Evolutionary conservation across 2,329 filamentous ascomycete genomes (phyloP), one percentile per base, ranked within the genome.

Genomic region (Sporothrix variecibatus): DNA sequence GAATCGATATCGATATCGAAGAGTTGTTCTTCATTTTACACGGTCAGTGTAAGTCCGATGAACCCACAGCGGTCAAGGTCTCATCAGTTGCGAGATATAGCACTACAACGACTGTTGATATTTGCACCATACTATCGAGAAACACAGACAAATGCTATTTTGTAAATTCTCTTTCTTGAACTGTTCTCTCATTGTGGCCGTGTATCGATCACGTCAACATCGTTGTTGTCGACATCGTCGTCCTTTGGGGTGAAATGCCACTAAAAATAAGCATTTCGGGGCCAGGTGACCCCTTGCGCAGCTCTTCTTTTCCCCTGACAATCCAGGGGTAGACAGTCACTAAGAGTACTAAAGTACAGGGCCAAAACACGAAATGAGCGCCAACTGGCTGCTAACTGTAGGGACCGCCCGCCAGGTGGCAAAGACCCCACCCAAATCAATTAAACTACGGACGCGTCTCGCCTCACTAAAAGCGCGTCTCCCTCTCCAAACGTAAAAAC

Each of bases 391-490:
- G 12, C 43, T 15, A 49, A 43, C 40, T 43, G 43, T 49, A 17
- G 43, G 15, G 38, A 40, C 58, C 31, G 20, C 34, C 58, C 2
- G 31, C 34, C 58, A 64, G 31, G 58, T 64, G 58, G 28, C 28
- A 60, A 31, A 23, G 26, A 17, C 56, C 43, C 43, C 43, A n/a
- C 65, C 20, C 60, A 67, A 71, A 71, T 46, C 69, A 62, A 60
- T 71, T 34, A 46, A 71, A 62, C 51, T 15, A 9, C 7, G 6
- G 69, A 60, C 51, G 69, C 51, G 53, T 60, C 51, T 15, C 15
- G 5, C 17, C 11, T 12, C 64, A 31, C 40, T 15, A 67, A 46
- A n/a, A 26, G 28, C 51, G 51, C 51, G 51, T 28, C n/a, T 56
- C 51, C 3, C 9, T 46, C 43, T 46, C 40, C 40, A n/a, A n/a